Percentiles rank a stretch among this genome's conserved stretches.
phyloP scores from a whole-genome alignment of 75 land plant genomes.

The Ceratopteris richardii region DNA sequence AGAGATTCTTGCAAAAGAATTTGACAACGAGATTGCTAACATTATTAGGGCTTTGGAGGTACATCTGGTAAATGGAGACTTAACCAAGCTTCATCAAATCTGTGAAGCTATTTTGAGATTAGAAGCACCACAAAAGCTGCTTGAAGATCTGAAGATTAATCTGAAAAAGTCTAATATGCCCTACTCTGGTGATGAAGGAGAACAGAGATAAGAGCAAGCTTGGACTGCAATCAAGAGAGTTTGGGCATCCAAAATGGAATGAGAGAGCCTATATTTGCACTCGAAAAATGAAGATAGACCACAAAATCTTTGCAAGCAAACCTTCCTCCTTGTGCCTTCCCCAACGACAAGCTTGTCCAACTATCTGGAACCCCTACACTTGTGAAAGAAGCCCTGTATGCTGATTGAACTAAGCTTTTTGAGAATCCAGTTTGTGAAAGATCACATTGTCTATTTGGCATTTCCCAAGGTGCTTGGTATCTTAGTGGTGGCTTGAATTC shows the following conservation, averaged over 20 bases:
- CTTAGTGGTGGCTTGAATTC: constrained; percentile 37
- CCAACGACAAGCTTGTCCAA: too few relatives aligned
- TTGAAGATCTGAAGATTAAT: constrained; percentile 60
- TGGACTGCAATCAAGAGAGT: constrained; percentile 94
- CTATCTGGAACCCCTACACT: constrained; percentile 52
- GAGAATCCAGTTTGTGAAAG: constrained; percentile 69
- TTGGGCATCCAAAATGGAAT: constrained; percentile 99
- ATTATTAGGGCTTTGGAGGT: constrained; percentile 37
- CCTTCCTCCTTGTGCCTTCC: too few relatives aligned
- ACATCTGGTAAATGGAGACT: constrained; percentile 43
- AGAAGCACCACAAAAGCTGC: constrained; percentile 43
- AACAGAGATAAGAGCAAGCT: constrained; percentile 80
- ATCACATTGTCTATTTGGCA: constrained; percentile 36
- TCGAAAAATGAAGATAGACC: constrained; percentile 78
- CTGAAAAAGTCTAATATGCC: constrained; percentile 81
- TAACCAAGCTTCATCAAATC: constrained; percentile 57
- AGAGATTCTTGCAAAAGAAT: constrained; percentile 59
- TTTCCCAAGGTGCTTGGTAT: constrained; percentile 34
- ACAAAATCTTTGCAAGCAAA: constrained; percentile 18
- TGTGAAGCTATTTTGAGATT: constrained; percentile 70
- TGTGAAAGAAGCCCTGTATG: constrained; percentile 58
- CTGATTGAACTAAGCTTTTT: constrained; percentile 58
- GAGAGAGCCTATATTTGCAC: constrained; percentile 98
- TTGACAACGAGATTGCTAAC: constrained; percentile 67
- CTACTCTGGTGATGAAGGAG: constrained; percentile 99